phyloP scores from a whole-genome alignment of 2,329 filamentous ascomycete genomes.

The Coniochaeta sp. region DNA sequence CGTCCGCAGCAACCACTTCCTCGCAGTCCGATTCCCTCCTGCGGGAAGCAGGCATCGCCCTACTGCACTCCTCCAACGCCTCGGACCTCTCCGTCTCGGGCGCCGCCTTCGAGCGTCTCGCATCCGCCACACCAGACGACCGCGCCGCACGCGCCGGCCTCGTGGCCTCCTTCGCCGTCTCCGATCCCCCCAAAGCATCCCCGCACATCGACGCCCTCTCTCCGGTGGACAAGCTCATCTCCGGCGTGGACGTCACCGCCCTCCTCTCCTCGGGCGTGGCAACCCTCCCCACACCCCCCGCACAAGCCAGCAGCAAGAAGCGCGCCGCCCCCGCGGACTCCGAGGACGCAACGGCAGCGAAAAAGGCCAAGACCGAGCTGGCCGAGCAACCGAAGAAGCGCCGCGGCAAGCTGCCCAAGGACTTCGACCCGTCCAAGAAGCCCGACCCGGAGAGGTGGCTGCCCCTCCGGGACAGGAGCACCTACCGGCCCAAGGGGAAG shows the following conservation, averaged over 20 bases:
- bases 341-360: constrained; percentile 23
- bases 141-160: constrained; percentile 70
- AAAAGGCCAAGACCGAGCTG: constrained; percentile 20
- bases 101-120: constrained; percentile 70
- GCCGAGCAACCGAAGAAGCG: constrained; percentile 49
- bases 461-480: constrained; percentile 80
- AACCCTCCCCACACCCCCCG: constrained; percentile 28
- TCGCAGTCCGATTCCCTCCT: constrained; percentile 56
- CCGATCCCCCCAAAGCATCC: constrained; percentile 48
- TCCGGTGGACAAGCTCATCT: constrained; percentile 53
- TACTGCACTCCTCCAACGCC: constrained; percentile 66
- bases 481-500: constrained; percentile 83
- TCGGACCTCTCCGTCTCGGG: constrained; percentile 65
- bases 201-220: constrained; percentile 51
- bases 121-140: constrained; percentile 59
- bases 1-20: constrained; percentile 25
- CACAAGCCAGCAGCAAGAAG: constrained; percentile 36
- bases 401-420: constrained; percentile 60
- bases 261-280: constrained; percentile 64
- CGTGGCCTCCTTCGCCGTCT: constrained; percentile 71
- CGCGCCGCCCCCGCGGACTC: constrained; percentile 31
- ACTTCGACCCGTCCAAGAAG: constrained; percentile 69
- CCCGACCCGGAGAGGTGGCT: constrained; percentile 91
- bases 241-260: constrained; percentile 50
- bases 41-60: constrained; percentile 72